Conservation (phyloP, 768 basidiomycete species). For the Boletus sensibilis region DNA sequence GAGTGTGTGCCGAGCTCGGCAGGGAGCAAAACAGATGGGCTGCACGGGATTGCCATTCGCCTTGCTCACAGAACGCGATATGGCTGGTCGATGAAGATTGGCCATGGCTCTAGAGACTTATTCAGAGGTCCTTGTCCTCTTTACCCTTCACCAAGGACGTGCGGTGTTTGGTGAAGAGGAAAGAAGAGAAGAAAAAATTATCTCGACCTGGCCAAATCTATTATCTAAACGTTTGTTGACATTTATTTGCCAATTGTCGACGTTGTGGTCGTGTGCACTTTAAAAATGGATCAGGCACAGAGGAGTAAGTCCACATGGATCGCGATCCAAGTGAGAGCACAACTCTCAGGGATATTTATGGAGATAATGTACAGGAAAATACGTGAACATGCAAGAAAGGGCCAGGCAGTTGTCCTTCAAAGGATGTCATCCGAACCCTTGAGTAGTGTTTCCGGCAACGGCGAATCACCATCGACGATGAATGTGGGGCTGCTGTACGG, state of each 20-base stretch:
- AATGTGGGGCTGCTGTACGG: conserved; percentile 1
- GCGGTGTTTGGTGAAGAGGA: conserved; percentile 49
- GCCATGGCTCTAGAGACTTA: conserved; percentile 14
- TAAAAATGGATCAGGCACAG: not conserved
- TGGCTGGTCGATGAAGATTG: conserved; percentile 38
- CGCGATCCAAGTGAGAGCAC: not conserved
- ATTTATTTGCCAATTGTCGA: conserved; percentile 19
- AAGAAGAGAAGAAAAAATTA: conserved; percentile 37
- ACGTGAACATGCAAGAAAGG: not conserved
- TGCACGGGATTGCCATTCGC: conserved; percentile 35
- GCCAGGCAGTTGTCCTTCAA: not conserved
- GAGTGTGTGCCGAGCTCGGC: conserved; percentile 20
- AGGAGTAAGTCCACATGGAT: not conserved
- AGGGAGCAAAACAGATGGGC: conserved; percentile 35
- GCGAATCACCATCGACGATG: conserved; percentile 2
- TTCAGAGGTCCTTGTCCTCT: conserved; percentile 38
- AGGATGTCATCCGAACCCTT: not conserved
- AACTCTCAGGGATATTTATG: not conserved
- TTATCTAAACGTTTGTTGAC: conserved; percentile 25
- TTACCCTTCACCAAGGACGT: conserved; percentile 44
- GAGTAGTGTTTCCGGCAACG: not conserved
- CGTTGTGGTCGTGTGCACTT: not conserved
- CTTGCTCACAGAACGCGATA: conserved; percentile 46
- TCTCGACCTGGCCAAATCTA: too few species aligned
- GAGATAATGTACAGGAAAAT: not conserved